Percentiles rank a stretch among this genome's conserved stretches.
phyloP scores from a whole-genome alignment of 257 asterid genomes.

The Solanum chiquidenum region DNA sequence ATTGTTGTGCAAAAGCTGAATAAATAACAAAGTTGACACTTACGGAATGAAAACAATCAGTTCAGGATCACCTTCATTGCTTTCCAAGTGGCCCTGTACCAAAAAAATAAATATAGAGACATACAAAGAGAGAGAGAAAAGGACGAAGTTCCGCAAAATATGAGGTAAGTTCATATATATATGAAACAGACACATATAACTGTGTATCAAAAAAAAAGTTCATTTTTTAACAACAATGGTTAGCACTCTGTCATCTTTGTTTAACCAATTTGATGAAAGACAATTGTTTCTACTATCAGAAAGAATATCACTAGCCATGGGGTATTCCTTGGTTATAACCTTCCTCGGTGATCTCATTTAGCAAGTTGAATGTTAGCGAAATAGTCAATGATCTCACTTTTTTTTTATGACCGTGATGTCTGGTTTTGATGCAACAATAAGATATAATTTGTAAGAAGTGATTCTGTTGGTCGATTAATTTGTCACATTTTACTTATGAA shows the following conservation, averaged over 20 bases:
- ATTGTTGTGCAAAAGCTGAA: not conserved
- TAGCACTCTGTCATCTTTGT: not conserved
- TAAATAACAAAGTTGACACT: constrained; percentile 17
- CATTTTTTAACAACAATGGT: not conserved
- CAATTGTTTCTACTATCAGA: not conserved
- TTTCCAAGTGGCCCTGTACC: constrained; percentile 82
- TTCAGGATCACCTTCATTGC: constrained; percentile 96
- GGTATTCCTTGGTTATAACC: not conserved
- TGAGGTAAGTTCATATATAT: not conserved
- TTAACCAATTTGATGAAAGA: not conserved
- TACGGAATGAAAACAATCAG: constrained; percentile 92
- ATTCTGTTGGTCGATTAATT: not conserved
- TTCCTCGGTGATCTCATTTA: not conserved
- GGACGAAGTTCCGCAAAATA: not conserved
- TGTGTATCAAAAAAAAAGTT: not conserved
- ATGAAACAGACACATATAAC: not conserved
- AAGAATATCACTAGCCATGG: not conserved
- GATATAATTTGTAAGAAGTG: not conserved
- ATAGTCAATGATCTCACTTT: not conserved
- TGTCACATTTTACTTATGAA: not conserved
- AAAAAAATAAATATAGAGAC: not conserved
- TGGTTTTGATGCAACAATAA: not conserved
- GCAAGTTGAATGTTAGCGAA: not conserved
- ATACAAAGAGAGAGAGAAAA: not conserved
- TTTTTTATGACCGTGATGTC: not conserved